Base-by-base conservation (phyloP, 495 filamentous ascomycete species). In the Viridothelium virens region DNA sequence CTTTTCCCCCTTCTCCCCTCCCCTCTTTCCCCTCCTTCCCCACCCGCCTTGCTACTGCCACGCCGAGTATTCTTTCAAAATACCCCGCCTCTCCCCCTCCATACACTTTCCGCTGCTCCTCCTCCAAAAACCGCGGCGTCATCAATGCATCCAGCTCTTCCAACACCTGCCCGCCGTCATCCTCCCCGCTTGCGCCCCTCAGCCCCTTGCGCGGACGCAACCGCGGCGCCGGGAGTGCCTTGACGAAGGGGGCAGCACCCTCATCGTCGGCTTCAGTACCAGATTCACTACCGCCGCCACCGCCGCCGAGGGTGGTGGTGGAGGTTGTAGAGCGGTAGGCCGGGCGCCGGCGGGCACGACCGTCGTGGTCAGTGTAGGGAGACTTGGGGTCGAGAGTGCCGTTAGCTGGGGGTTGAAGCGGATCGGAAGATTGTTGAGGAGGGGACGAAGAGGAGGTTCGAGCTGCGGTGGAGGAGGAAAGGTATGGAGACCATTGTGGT, bases 231-330 rank as follows among this genome's bases (percentile, higher is more conserved):
- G 92, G 92, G 38, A 96, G 75, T 3, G 91, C 89, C 72, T 87
- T 90, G 69, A 96, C 80, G 68, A 92, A 84, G 9, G 77, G 75
- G 2, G 81, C 84, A 11, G 68, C 41, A 56, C 82, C 84, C 73
- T 96, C 91, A 79, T 96, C 92, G 71, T 96, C 90, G 16, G 92
- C 90, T 71, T 97, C 91, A 11, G 91, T 95, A 59, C 92, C 91
- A 72, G 91, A 94, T 63, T 96, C 91, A 76, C 91, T 94, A 12
- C 82, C 6, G 85, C 82, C 4, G 82, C 79, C n/a, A 82, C 81
- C 47, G 67, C 64, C 70, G 41, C 16, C 25, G 25, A 25, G 25
- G 41, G 41, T 46, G 48, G 48, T 53, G 10, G 48, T 53, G 18
- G 48, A 5, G 48, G 48, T 18, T 9, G 48, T 16, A 18, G 48